Evolutionary conservation across 805 yeast species (phyloP), one percentile per base, ranked within the genome.

Genomic region (Kluyveromyces aestuarii): DNA sequence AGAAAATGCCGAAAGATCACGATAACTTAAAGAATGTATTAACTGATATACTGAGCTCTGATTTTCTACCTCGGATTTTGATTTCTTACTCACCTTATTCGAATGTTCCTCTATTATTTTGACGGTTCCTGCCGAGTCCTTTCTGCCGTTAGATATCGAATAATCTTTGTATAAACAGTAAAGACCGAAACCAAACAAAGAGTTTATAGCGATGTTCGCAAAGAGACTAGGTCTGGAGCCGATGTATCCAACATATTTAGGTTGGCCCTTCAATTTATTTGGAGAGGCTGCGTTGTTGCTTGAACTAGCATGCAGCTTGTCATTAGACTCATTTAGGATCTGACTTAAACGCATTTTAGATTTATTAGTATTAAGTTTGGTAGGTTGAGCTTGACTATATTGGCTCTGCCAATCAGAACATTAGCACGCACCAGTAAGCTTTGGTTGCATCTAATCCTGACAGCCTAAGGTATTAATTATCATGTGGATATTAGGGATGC

Each of bases 81-180:
- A 33, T 11, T 50, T 53, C 10, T 49, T 45, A 14, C 52, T 46
- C 17, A 53, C 41, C 40, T 54, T 46, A 41, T 55, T 55, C 7
- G 57, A 55, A 14, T 50, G 41, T 37, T 56, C 54, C 38, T 56
- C 52, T 13, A 56, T 49, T 16, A 50, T 48, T 11, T 49, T 45
- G 10, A 45, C 53, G 25, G 48, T 43, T 41, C 50, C 49, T 9
- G 53, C 49, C 17, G 47, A 46, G 8, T 46, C 49, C 11, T 48
- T 48, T 19, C 49, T 50, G 17, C 41, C 37, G 37, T 51, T 48
- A 17, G 53, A 50, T 9, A 46, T 50, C 37, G 40, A 49, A 38
- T 55, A 52, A 41, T 55, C 60, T 45, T 51, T 57, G 49, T 57
- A 57, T n/a, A 57, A 52, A 9, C 54, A 49, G 41, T 49, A 55